These are phyloP conservation scores for Podaxis sp. DNA, from an alignment of 768 basidiomycete species.

Conservation along the genomic window DNA sequence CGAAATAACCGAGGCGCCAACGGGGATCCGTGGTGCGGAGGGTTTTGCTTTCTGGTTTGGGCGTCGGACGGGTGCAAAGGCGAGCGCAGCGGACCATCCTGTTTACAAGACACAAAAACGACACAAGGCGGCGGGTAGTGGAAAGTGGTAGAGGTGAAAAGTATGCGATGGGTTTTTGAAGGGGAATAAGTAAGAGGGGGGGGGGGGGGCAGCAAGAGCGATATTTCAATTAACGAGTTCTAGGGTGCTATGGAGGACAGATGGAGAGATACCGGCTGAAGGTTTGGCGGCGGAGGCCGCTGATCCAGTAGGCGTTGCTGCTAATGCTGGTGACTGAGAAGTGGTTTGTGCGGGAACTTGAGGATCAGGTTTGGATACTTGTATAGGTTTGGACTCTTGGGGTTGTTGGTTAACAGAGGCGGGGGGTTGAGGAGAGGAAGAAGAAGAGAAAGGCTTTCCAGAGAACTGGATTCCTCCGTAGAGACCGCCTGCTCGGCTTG, in stretches of 20 bases:
- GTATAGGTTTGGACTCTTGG: slow-evolving; percentile 13
- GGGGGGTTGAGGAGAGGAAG: slow-evolving; percentile 20
- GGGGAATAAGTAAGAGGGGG: not conserved
- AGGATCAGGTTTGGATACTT: slow-evolving; percentile 22
- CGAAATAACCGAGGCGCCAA: slow-evolving; percentile 56
- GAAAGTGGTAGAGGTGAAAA: not conserved
- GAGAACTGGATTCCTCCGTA: slow-evolving; percentile 88
- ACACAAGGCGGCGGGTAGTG: not conserved
- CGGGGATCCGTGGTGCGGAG: slow-evolving; percentile 46
- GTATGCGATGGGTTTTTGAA: not conserved
- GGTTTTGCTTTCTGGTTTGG: slow-evolving; percentile 56
- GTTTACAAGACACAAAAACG: slow-evolving; percentile 16
- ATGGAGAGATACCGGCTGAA: slow-evolving; percentile 57
- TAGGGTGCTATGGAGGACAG: slow-evolving; percentile 42
- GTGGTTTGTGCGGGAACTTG: slow-evolving; percentile 9
- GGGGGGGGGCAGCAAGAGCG: slow-evolving; percentile 28
- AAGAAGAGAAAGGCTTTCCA: slow-evolving; percentile 45
- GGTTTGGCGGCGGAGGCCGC: slow-evolving; percentile 31
- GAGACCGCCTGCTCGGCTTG: slow-evolving; percentile 76
- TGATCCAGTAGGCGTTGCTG: slow-evolving; percentile 20
- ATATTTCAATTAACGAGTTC: slow-evolving; percentile 56
- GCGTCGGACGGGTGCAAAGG: slow-evolving; percentile 80
- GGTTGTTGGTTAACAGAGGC: slow-evolving; percentile 13
- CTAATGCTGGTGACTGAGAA: slow-evolving; percentile 23
- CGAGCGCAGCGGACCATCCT: slow-evolving; percentile 90